Evolutionary conservation across 345 rosid genomes (phyloP).

Genomic region (Jatropha curcas): DNA sequence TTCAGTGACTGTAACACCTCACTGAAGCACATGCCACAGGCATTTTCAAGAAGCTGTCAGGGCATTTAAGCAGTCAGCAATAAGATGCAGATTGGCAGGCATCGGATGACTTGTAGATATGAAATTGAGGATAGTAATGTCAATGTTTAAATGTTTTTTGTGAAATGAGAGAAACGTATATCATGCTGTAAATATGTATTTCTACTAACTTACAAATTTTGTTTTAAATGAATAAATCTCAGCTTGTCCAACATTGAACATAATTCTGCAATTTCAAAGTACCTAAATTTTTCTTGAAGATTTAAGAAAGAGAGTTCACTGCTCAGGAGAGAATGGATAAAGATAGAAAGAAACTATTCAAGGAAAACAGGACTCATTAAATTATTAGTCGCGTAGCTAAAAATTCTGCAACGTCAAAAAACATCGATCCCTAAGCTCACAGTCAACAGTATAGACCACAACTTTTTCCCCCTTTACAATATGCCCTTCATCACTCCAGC

Average conservation of each 20-base stretch:
- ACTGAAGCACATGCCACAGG: neutral
- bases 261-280: neutral
- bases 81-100: constrained; percentile 8
- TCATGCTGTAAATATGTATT: neutral
- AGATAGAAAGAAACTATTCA: no score
- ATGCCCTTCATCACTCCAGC: neutral
- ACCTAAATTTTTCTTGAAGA: no score
- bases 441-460: neutral
- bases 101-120: constrained; percentile 9
- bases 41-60: neutral
- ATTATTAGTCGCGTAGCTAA: no score
- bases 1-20: neutral
- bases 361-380: no score
- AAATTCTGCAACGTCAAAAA: neutral
- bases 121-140: neutral
- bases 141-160: neutral
- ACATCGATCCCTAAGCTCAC: neutral
- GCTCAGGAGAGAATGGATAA: no score
- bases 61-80: neutral
- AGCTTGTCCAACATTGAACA: constrained; percentile 2
- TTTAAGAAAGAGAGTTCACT: no score
- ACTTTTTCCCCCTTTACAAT: neutral
- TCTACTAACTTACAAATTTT: neutral
- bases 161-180: neutral
- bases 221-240: neutral